Base-by-base conservation (phyloP, 2,329 filamentous ascomycete species). In the Setomelanomma holmii region DNA sequence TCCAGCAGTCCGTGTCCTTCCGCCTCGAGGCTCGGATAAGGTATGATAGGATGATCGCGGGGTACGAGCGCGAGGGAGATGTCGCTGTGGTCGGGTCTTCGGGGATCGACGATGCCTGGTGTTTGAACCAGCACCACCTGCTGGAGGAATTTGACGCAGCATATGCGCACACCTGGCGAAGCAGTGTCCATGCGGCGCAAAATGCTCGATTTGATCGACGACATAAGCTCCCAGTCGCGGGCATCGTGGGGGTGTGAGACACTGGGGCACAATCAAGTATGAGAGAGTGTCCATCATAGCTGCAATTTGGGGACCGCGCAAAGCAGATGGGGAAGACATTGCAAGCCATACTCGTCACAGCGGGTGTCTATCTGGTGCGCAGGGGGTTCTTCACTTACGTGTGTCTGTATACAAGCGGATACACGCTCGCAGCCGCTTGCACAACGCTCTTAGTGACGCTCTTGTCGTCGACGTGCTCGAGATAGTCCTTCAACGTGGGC, bases 141-240 rank as follows among this genome's bases (percentile, higher is more conserved):
- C 78, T 99, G 93, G 33, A 91, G 89, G 75, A 99, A 99, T 76
- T 99, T 99, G 82, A 98, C 89, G 79, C 95, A 98, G 80, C 92
- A 96, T 73, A 98, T 88, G 66, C 88, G 88, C 58, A 98, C 85
- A 2, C 91, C 89, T 11, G 88, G 83, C 12, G 85, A 79, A 16
- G 90, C 88, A 38, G 81, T 84, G 64, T 97, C 93, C 93, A 96
- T 97, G 68, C 95, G 86, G 53, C 86, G 86, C 54, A 99, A 76
- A 62, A 99, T 95, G 66, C 88, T 89, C 49, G 89, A 86, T 79
- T 99, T 99, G 76, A 98, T 93, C 10, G 87, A 84, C 47, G 86
- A 83, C 85, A 98, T 96, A 60, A 88, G 86, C 70, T 95, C 89
- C 95, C 95, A 99, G 40, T 89, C 86, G 51, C 88, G 82, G 35